Percentiles rank a stretch among this genome's conserved stretches.
Evolutionary conservation across 2,329 filamentous ascomycete species (phyloP).

Genomic region (Colletotrichum scovillei): DNA sequence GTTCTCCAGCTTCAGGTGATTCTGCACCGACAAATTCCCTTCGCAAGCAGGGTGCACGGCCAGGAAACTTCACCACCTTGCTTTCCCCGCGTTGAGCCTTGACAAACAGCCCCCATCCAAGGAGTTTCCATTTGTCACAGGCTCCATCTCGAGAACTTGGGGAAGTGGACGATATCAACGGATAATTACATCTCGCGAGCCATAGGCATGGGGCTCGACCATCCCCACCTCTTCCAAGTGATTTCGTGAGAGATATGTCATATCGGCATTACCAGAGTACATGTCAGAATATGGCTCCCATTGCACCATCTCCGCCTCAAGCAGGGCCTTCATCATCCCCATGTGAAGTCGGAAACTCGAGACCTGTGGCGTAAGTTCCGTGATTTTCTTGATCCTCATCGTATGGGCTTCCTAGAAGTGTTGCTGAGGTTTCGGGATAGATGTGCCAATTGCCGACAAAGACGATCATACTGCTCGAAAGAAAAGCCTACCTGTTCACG

Average conservation of each 20-base stretch:
- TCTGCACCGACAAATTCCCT: neutral
- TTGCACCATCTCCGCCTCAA: conserved; percentile 17
- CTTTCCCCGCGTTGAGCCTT: conserved; percentile 20
- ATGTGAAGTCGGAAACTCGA: conserved; percentile 22
- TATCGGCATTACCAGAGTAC: neutral
- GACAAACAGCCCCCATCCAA: neutral
- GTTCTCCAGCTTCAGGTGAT: neutral
- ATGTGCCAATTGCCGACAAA: conserved; percentile 48
- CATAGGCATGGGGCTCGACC: conserved; percentile 10
- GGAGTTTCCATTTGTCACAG: conserved; percentile 25
- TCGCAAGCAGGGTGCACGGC: neutral
- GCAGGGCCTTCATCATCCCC: neutral
- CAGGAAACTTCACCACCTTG: neutral
- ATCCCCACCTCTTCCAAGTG: conserved; percentile 10
- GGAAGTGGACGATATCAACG: neutral
- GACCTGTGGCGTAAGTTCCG: conserved; percentile 43
- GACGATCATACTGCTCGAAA: conserved; percentile 50
- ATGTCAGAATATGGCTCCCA: conserved; percentile 9
- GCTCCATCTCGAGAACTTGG: conserved; percentile 17
- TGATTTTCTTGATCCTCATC: neutral
- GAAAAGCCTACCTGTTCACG: conserved; percentile 48
- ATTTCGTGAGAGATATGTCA: conserved; percentile 4
- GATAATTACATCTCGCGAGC: conserved; percentile 1
- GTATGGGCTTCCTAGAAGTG: neutral
- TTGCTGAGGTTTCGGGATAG: conserved; percentile 37